A percentile compares a stretch with the other conserved stretches of the same genome.
Conservation (phyloP, 2,329 filamentous ascomycete species). For the Sclerotinia glacialis region DNA sequence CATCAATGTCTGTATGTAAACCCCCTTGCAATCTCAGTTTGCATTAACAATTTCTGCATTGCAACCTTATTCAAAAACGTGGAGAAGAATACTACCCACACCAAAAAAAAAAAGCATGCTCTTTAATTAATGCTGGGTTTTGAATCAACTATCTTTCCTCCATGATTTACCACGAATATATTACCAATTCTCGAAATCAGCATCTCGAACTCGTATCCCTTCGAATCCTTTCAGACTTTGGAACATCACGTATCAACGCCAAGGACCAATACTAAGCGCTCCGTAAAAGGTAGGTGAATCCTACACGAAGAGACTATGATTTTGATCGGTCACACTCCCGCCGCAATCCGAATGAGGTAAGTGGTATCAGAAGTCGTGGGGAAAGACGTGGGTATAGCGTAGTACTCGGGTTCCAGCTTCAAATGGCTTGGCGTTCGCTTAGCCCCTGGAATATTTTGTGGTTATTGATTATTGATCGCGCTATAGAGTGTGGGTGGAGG, state of each 20-base stretch:
- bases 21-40: background rate
- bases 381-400: background rate
- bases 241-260: background rate
- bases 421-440: background rate
- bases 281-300: background rate
- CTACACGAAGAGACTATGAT: background rate
- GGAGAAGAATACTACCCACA: background rate
- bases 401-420: background rate
- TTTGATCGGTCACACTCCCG: background rate
- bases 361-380: background rate
- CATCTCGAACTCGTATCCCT: background rate
- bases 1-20: background rate
- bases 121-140: too few species aligned
- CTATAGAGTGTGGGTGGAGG: too few species aligned
- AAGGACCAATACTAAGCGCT: background rate
- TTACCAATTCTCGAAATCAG: background rate
- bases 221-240: background rate
- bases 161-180: background rate
- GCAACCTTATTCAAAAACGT: background rate
- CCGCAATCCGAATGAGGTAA: background rate
- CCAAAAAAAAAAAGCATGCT: background rate
- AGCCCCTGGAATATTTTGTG: background rate
- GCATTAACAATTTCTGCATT: background rate
- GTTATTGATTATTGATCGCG: background rate
- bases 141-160: background rate